A percentile compares a stretch with the other conserved stretches of the same genome.
phyloP scores from a whole-genome alignment of 1,284 basidiomycete species.

The Amylostereum chailletii region DNA sequence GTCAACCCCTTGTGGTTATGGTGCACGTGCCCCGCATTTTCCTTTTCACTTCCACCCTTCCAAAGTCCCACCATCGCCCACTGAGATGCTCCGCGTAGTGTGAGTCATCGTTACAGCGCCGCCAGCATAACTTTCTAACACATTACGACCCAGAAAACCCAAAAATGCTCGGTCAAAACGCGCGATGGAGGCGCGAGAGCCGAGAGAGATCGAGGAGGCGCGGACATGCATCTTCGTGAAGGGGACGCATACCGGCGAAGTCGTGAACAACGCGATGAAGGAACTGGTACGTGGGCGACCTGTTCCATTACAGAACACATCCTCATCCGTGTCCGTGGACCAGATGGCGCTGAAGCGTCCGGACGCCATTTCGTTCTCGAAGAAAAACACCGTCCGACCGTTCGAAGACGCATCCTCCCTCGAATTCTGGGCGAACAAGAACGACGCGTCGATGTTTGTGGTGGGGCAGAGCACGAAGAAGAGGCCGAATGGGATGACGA shows the following conservation, averaged over 20 bases:
- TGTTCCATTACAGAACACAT: neutral
- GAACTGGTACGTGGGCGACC: slow-evolving; percentile 61
- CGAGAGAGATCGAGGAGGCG: slow-evolving; percentile 86
- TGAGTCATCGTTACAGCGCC: slow-evolving; percentile 2
- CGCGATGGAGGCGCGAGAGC: slow-evolving; percentile 78
- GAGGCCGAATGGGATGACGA: slow-evolving; percentile 81
- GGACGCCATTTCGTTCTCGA: slow-evolving; percentile 85
- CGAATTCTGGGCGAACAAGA: slow-evolving; percentile 92
- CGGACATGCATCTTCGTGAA: slow-evolving; percentile 84
- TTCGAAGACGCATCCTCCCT: slow-evolving; percentile 84
- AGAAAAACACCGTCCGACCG: slow-evolving; percentile 89
- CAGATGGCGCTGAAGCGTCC: slow-evolving; percentile 91
- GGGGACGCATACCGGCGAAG: slow-evolving; percentile 80
- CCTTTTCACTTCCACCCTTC: too few species aligned
- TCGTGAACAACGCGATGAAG: slow-evolving; percentile 75
- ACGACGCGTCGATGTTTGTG: slow-evolving; percentile 90
- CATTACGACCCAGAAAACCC: slow-evolving; percentile 64
- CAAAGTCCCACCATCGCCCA: too few species aligned
- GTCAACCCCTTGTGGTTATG: too few species aligned
- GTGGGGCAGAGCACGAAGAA: slow-evolving; percentile 95
- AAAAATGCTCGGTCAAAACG: slow-evolving; percentile 98
- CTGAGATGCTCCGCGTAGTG: slow-evolving; percentile 11
- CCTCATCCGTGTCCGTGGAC: slow-evolving; percentile 1
- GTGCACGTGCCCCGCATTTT: too few species aligned
- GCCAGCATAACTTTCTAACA: neutral